Evolutionary conservation across 441 rosid genomes (phyloP).

Genomic region (Metrosideros polymorpha): DNA sequence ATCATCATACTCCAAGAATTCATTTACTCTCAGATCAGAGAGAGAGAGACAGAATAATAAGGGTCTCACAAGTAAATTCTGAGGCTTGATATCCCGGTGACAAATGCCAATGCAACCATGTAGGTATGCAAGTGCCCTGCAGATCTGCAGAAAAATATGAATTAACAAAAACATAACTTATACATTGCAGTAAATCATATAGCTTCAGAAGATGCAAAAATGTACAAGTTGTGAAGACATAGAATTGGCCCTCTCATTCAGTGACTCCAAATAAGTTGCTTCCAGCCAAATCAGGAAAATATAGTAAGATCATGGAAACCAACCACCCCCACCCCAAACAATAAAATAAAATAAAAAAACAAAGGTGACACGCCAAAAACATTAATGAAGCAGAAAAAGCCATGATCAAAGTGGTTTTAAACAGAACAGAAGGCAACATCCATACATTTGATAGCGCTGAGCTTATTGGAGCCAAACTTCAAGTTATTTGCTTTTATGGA

Average conservation of each 20-base stretch:
- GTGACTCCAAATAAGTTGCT: background rate
- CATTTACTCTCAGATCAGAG: background rate
- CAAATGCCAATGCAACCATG: slow-evolving; percentile 90
- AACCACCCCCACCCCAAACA: accelerated
- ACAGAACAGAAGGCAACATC: background rate
- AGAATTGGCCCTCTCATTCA: background rate
- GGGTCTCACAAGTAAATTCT: slow-evolving; percentile 74
- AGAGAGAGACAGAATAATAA: background rate
- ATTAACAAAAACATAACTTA: background rate
- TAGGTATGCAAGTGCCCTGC: slow-evolving; percentile 91
- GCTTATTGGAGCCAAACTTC: background rate
- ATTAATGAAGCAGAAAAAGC: background rate
- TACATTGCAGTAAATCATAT: background rate
- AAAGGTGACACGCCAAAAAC: background rate
- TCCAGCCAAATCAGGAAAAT: background rate
- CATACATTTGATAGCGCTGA: background rate
- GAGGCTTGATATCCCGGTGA: slow-evolving; percentile 98
- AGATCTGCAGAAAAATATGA: slow-evolving; percentile 48
- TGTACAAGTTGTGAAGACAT: background rate
- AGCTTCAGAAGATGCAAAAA: background rate
- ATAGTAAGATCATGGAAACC: background rate
- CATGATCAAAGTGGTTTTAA: background rate
- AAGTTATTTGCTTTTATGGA: background rate
- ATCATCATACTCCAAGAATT: background rate
- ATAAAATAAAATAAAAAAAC: background rate